Evolutionary conservation across 2,329 filamentous ascomycete genomes (phyloP), one percentile per base, ranked within the genome.

Genomic region (Monosporascus ibericus): DNA sequence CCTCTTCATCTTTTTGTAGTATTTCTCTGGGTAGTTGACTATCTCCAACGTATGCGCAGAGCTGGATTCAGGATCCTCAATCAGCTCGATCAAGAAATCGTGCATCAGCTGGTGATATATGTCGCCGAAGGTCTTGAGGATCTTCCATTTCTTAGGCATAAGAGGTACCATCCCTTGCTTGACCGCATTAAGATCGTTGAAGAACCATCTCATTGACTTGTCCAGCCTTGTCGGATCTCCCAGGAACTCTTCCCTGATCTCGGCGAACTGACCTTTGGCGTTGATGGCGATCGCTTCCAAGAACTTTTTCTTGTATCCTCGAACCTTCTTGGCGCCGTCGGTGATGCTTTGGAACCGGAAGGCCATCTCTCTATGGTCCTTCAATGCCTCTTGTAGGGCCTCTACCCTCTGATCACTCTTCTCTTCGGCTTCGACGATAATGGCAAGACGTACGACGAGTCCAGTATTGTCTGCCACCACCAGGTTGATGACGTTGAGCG

Each of bases 221-320:
- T 95, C 89, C 47, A 99, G 77, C 63, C 82, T 84, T 48, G 86
- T 81, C 0, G 94, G 89, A 65, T 97, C 90, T 38, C 87, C 87
- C 50, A 92, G 73, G 68, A 99, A 97, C 47, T 85, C 81, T 50
- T 87, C 81, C 53, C 85, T 82, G 40, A 84, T 81, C 54, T 83
- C 77, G 14, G 84, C 82, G 62, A 96, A 90, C 64, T 92, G 87
- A 44, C 80, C 81, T 64, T 88, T 80, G 6, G 86, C 88, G 57
- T 84, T 85, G 53, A 85, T 76, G 62, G 85, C 81, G 65, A 96
- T 90, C 39, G 88, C 86, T 63, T 88, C 80, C 39, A 96, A 71
- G 68, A 97, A 96, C 68, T 96, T 96, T 62, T 95, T 89, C 74
- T 97, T 99, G 75, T 99, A 99, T 3, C 92, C 94, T 58, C 92